Base-by-base conservation (phyloP, 352 stramenopile species). In the Phytopythium helicoides region DNA sequence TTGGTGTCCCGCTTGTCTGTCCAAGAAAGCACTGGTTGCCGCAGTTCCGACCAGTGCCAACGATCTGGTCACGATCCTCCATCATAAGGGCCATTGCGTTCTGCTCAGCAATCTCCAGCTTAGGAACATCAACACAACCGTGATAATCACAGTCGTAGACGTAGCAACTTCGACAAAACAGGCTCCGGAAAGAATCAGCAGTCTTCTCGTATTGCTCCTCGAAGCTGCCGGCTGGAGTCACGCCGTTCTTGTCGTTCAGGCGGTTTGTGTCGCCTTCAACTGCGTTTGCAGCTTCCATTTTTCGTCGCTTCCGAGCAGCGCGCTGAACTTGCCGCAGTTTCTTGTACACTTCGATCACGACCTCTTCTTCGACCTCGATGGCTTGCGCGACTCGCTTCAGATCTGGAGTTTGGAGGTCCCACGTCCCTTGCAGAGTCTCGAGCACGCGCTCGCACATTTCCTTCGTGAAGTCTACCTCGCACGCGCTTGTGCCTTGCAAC, bases 131-230 rank as follows among this genome's bases (percentile, higher is more conserved):
- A 5, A 66, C 22, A 23, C 73, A 87, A 38, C 77, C 79, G 49
- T 94, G 84, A 50, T 92, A 91, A 52, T 94, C 77, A 44, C 84
- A 94, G 58, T 94, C 84, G 47, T 94, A 94, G 12, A 86, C 71
- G 57, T 85, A 91, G 58, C 84, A 94, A n/a, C 76, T 64, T 23
- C 81, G 70, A 55, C 84, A 94, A 33, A 92, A 90, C 26, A 94
- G 65, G 42, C 81, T 80, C 35, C 79, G 76, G 63, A 77, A 89
- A 10, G 81, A 90, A 58, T 92, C 81, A 36, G 66, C 67, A 0
- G 58, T 52, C n/a, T 68, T 54, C 35, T 90, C 75, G 47, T 92
- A 92, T 28, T 69, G 48, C 46, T 82, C 49, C 22, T 81, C 67
- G 44, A 74, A 76, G 25, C 66, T 45, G 42, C 77, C 66, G 52